Percentiles rank a stretch among this genome's conserved stretches.
Evolutionary conservation across 2,329 filamentous ascomycete genomes (phyloP).

Genomic region (Blumeria graminis): DNA sequence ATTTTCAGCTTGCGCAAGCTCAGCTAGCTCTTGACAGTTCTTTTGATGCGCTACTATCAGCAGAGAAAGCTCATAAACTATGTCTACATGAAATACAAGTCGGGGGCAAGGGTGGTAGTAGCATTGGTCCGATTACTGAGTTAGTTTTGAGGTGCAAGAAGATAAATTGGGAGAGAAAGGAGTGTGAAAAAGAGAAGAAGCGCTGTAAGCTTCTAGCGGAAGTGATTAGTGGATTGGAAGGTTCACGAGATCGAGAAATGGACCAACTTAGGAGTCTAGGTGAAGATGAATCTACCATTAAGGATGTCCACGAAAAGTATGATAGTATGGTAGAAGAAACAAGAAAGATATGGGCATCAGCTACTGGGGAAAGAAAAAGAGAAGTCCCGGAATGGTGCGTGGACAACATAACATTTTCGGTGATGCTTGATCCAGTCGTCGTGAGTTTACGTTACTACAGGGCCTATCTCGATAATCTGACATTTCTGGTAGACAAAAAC

Average conservation of each 20-base stretch:
- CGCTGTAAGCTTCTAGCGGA: constrained; percentile 34
- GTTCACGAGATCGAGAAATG: constrained; percentile 21
- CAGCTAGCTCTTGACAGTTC: constrained; percentile 50
- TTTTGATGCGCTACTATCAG: constrained; percentile 47
- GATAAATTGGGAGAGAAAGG: constrained; percentile 56
- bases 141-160: constrained; percentile 65
- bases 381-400: constrained; percentile 44
- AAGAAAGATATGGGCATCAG: constrained; percentile 25
- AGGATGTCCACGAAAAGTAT: constrained; percentile 19
- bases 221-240: constrained; percentile 25
- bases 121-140: constrained; percentile 42
- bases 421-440: constrained; percentile 44
- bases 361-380: constrained; percentile 24
- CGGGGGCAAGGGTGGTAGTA: constrained; percentile 53
- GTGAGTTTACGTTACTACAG: constrained; percentile 11
- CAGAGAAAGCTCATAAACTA: constrained; percentile 46
- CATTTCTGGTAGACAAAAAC: constrained; percentile 37
- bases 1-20: constrained; percentile 64
- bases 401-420: constrained; percentile 49
- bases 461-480: not conserved
- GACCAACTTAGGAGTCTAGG: not conserved
- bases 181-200: constrained; percentile 33
- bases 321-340: constrained; percentile 22
- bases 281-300: constrained; percentile 5
- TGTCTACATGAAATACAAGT: constrained; percentile 41